Base-by-base conservation (phyloP, 2,329 filamentous ascomycete species). In the Fusarium sp. region DNA sequence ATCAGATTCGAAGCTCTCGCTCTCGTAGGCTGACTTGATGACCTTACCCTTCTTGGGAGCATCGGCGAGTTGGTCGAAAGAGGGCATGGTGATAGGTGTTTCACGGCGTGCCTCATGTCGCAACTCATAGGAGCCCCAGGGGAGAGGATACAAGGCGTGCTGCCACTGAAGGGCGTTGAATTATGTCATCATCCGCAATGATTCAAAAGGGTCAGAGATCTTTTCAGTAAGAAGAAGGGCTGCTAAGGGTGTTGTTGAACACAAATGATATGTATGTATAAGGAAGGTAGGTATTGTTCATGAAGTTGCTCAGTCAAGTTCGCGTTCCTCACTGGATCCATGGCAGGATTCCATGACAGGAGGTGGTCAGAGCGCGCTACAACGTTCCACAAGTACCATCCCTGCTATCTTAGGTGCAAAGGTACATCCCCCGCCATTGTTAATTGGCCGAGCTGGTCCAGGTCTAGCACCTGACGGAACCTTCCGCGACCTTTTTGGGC, bases 1-100 rank as follows among this genome's bases (percentile, higher is more conserved):
- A 79, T 96, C 91, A 66, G 90, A 87, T 71, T 94, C 93, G 72
- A 97, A 97, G 33, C 92, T 97, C 54, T 92, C 89, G 77, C 93
- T 97, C 67, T 97, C 92, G 70, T 89, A 94, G 37, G 93, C 91
- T 57, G 88, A 89, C 73, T 86, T 88, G 71, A 90, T 86, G 33
- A 80, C 77, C 75, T 88, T 89, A 21, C 81, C 83, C 78, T 87
- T 88, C 73, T 84, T 87, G 31, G 82, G 80, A 40, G 79, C 75
- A 52, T 85, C 82, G 49, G 76, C 46, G 43, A 77, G 74, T 70
- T 81, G 80, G 69, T 83, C 81, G 67, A 83, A 84, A 35, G 80
- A 80, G 70, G 83, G 82, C 85, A 87, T 87, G 62, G 48, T 80
- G 63, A 55, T 54, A 69, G 40, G 53, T 61, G 43, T 65, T 61